These are phyloP conservation scores for Alternaria arbusti DNA, from an alignment of 2,329 filamentous ascomycete genomes.

Conservation along the genomic window DNA sequence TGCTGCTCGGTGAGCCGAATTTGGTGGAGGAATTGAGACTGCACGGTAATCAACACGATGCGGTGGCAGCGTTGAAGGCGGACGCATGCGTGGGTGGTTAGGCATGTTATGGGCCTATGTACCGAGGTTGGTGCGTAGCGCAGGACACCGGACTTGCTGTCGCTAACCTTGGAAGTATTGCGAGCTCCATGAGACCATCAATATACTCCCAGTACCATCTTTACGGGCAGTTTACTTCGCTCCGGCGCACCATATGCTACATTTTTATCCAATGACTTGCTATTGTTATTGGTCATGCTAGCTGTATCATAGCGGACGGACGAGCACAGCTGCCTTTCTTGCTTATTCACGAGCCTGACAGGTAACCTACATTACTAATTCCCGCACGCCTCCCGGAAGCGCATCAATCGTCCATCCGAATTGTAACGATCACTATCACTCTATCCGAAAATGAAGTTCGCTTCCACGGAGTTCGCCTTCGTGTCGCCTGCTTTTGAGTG, in stretches of 20 bases:
- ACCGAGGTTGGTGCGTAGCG: background rate
- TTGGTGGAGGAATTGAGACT: conserved; percentile 3
- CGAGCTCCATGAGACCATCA: background rate
- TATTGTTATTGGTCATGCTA: background rate
- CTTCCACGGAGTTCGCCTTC: conserved; percentile 5
- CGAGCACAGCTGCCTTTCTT: background rate
- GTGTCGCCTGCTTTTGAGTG: conserved; percentile 1
- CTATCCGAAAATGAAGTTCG: background rate
- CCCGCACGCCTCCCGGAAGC: conserved; percentile 6
- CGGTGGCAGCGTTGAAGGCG: background rate
- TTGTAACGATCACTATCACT: conserved; percentile 10
- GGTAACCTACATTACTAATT: conserved; percentile 18
- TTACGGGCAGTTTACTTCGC: background rate
- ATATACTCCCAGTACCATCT: background rate
- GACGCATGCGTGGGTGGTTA: background rate
- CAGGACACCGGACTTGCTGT: background rate
- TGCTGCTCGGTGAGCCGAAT: conserved; percentile 22
- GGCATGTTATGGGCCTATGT: background rate
- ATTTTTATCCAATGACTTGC: background rate
- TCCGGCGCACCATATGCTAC: background rate
- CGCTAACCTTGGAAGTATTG: background rate
- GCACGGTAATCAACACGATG: conserved; percentile 1
- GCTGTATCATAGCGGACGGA: background rate
- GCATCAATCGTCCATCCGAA: conserved; percentile 4
- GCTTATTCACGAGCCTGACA: conserved; percentile 15